Conservation (phyloP, 164 flowering plant genomes). For the Aristolochia fimbriata region DNA sequence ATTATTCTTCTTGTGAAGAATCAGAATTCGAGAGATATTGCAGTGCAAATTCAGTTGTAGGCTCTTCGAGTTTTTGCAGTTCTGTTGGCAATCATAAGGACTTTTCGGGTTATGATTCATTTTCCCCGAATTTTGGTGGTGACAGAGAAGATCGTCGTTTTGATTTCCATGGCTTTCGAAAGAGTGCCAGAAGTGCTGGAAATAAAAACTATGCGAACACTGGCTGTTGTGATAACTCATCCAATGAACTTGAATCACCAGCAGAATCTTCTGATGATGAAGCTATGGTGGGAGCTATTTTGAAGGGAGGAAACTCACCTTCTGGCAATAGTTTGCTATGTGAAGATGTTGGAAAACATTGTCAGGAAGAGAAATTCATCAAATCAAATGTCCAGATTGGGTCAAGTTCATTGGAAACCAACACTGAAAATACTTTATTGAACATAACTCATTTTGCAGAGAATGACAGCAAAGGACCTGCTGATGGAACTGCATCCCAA, state of each 20-base stretch:
- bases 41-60: slow-evolving; percentile 74
- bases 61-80: slow-evolving; percentile 62
- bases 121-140: slow-evolving; percentile 31
- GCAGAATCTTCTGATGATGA: slow-evolving; percentile 3
- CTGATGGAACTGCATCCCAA: neutral
- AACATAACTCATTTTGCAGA: neutral
- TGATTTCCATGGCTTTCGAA: slow-evolving; percentile 32
- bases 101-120: slow-evolving; percentile 48
- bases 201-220: slow-evolving; percentile 5
- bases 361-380: neutral
- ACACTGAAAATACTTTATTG: slow-evolving; percentile 1
- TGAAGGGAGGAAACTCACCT: neutral
- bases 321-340: neutral
- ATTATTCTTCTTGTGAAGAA: slow-evolving; percentile 65
- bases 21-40: slow-evolving; percentile 81
- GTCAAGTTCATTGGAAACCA: neutral
- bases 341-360: slow-evolving; percentile 2
- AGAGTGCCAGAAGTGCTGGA: slow-evolving; percentile 12
- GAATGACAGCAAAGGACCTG: neutral
- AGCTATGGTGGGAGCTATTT: neutral
- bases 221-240: slow-evolving; percentile 3
- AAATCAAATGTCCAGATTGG: neutral
- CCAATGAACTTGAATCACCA: neutral
- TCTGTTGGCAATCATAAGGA: slow-evolving; percentile 40
- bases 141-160: slow-evolving; percentile 21